phyloP scores from a whole-genome alignment of 1,139 yeast genomes.

The Magnusiomyces clavatus region DNA sequence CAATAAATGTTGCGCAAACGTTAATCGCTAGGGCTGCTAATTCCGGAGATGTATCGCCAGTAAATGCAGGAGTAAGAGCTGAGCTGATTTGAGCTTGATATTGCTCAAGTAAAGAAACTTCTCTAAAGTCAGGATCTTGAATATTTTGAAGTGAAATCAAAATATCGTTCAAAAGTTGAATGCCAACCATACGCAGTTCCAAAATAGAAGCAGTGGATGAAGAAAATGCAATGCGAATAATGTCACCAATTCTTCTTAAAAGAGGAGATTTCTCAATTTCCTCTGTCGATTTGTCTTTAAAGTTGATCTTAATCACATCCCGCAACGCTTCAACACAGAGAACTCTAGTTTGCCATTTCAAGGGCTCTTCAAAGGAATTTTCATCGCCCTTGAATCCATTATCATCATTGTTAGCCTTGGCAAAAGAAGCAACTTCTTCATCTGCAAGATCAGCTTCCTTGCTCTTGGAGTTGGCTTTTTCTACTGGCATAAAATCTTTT shows the following conservation, averaged over 20 bases:
- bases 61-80: constrained; percentile 86
- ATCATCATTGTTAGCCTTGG: constrained; percentile 27
- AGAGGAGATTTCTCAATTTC: constrained; percentile 27
- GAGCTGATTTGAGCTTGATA: constrained; percentile 93
- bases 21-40: constrained; percentile 73
- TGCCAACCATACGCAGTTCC: constrained; percentile 56
- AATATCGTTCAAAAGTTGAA: constrained; percentile 56
- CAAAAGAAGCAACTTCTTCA: constrained; percentile 42
- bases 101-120: constrained; percentile 70
- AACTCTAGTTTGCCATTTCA: constrained; percentile 61
- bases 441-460: constrained; percentile 28
- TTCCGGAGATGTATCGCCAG: constrained; percentile 60
- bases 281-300: constrained; percentile 36
- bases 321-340: constrained; percentile 54
- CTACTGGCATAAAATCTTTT: constrained; percentile 17
- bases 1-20: constrained; percentile 71
- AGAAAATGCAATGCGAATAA: constrained; percentile 74
- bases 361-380: constrained; percentile 43
- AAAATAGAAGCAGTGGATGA: constrained; percentile 71
- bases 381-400: constrained; percentile 24
- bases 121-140: constrained; percentile 68
- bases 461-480: constrained; percentile 9
- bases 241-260: constrained; percentile 52
- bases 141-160: constrained; percentile 42
- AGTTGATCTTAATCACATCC: constrained; percentile 41